Percentiles rank a stretch among this genome's conserved stretches.
These are phyloP conservation scores for Fusarium austroafricanum DNA, from an alignment of 2,329 filamentous ascomycete genomes.

Conservation along the genomic window DNA sequence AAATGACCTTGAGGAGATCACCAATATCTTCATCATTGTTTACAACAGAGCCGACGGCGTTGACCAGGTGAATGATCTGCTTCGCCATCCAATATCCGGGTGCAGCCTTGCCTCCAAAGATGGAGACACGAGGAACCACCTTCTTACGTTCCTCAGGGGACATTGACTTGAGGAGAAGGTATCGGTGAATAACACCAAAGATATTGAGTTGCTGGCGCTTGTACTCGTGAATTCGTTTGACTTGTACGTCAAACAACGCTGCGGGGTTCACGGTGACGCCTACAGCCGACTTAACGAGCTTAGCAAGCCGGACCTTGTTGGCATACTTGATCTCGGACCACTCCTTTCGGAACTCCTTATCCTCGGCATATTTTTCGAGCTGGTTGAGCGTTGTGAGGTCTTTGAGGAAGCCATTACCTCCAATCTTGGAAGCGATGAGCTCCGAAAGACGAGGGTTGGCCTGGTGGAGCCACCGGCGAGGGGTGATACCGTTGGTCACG, in stretches of 20 bases:
- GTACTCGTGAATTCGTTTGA: slow-evolving; percentile 99
- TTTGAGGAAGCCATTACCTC: slow-evolving; percentile 85
- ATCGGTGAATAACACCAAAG: slow-evolving; percentile 96
- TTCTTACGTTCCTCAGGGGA: slow-evolving; percentile 86
- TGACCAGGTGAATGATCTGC: slow-evolving; percentile 97
- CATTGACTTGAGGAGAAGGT: slow-evolving; percentile 89
- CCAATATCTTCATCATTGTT: slow-evolving; percentile 94
- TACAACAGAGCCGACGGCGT: slow-evolving; percentile 87
- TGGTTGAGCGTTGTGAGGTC: slow-evolving; percentile 89
- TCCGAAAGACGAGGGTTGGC: slow-evolving; percentile 93
- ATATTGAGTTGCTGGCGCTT: slow-evolving; percentile 99
- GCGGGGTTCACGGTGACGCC: slow-evolving; percentile 87
- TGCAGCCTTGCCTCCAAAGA: slow-evolving; percentile 97
- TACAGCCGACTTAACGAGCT: slow-evolving; percentile 86
- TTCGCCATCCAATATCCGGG: slow-evolving; percentile 99
- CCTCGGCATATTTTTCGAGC: slow-evolving; percentile 84
- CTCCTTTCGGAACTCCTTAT: slow-evolving; percentile 90
- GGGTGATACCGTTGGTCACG: slow-evolving; percentile 98
- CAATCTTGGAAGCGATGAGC: slow-evolving; percentile 90
- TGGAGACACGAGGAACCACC: slow-evolving; percentile 86
- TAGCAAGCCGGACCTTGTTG: slow-evolving; percentile 93
- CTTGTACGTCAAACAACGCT: slow-evolving; percentile 94
- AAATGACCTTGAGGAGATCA: slow-evolving; percentile 95
- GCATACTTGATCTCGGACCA: slow-evolving; percentile 97
- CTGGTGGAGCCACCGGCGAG: slow-evolving; percentile 95